Conservation (phyloP, 2,329 filamentous ascomycete genomes). For the Cercospora canescens region DNA sequence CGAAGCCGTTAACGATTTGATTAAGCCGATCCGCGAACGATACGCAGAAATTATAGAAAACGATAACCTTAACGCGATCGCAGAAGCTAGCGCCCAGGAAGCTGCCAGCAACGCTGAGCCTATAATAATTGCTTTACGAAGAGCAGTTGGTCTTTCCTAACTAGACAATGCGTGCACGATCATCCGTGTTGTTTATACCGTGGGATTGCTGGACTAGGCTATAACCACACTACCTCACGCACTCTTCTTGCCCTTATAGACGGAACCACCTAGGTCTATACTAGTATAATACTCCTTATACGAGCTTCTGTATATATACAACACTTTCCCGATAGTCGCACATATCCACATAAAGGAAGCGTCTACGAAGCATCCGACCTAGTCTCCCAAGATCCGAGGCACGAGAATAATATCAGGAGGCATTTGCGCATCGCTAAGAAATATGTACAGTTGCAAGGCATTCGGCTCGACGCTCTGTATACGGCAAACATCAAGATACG, state of each 20-base stretch:
- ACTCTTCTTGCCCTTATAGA: background rate
- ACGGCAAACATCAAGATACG: conserved; percentile 21
- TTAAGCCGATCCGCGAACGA: conserved; percentile 57
- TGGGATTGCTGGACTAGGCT: too few relatives aligned
- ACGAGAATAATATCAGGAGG: conserved; percentile 11
- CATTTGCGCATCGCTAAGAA: conserved; percentile 16
- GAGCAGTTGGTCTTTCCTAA: conserved; percentile 9
- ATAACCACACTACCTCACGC: background rate
- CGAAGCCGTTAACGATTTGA: conserved; percentile 54
- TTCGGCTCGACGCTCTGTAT: conserved; percentile 9
- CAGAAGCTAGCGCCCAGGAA: conserved; percentile 55
- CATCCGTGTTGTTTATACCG: too few relatives aligned
- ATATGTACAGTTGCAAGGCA: conserved; percentile 20
- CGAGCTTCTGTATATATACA: conserved; percentile 4
- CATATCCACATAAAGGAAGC: conserved; percentile 16
- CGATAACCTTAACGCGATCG: conserved; percentile 56
- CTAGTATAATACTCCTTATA: conserved; percentile 7
- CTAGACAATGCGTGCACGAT: background rate
- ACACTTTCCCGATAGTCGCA: background rate
- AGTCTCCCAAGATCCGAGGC: conserved; percentile 7
- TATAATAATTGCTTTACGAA: conserved; percentile 43
- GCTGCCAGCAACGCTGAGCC: conserved; percentile 62
- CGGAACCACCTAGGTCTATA: background rate
- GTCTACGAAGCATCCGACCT: conserved; percentile 12
- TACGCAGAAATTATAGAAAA: conserved; percentile 57